These are phyloP conservation scores for Protomyces arabidopsidicola DNA, from an alignment of 1,139 yeast genomes.

Conservation along the genomic window DNA sequence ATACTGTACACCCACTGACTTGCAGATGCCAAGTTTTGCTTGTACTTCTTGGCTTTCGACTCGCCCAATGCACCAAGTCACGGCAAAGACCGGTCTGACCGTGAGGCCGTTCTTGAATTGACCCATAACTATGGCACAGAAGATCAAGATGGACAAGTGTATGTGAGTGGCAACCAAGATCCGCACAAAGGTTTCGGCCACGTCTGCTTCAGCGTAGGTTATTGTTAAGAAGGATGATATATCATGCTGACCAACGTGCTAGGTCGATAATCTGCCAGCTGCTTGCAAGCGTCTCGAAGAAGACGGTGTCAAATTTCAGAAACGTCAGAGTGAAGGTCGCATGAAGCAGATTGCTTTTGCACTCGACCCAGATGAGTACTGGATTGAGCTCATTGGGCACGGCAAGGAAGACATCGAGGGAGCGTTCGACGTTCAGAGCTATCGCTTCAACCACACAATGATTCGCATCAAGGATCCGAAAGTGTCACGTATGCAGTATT, in stretches of 20 bases:
- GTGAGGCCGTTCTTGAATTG: constrained; percentile 30
- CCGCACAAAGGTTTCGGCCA: constrained; percentile 89
- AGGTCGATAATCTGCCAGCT: constrained; percentile 71
- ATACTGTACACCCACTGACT: too few species aligned
- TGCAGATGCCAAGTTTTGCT: background rate
- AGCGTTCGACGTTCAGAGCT: constrained; percentile 46
- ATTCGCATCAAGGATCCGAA: constrained; percentile 81
- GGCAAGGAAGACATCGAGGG: constrained; percentile 46
- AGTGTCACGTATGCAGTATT: constrained; percentile 35
- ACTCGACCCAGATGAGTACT: constrained; percentile 83
- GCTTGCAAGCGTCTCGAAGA: constrained; percentile 53
- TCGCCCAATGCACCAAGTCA: constrained; percentile 45
- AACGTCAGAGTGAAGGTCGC: constrained; percentile 81
- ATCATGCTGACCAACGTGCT: constrained; percentile 30
- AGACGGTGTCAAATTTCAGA: constrained; percentile 69
- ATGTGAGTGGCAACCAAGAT: constrained; percentile 75
- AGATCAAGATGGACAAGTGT: constrained; percentile 40
- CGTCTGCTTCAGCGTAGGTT: constrained; percentile 52
- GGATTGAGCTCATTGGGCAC: constrained; percentile 78
- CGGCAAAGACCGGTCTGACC: constrained; percentile 53
- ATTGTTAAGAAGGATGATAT: background rate
- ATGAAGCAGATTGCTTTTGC: constrained; percentile 90
- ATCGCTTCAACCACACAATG: constrained; percentile 86
- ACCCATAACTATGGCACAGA: constrained; percentile 61
- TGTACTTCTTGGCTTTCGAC: constrained; percentile 57